A percentile compares a stretch with the other conserved stretches of the same genome.
These are phyloP conservation scores for Tetracentron sinense DNA, from an alignment of 164 flowering plant genomes.

Conservation along the genomic window DNA sequence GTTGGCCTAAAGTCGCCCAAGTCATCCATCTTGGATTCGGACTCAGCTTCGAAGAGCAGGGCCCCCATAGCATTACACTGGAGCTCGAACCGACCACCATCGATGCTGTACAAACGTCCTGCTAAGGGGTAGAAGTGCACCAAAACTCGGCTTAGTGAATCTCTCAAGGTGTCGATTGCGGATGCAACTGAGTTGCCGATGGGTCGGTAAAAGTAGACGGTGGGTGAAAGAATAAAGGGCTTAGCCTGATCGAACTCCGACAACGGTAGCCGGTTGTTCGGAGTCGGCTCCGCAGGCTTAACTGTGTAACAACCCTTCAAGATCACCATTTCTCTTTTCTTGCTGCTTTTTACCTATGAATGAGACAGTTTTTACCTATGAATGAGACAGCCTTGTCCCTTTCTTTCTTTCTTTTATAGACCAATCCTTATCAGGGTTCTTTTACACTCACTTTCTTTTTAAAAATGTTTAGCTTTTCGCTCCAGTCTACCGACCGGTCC, in stretches of 20 bases:
- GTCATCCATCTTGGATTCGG: constrained; percentile 22
- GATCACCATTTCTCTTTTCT: constrained; percentile 2
- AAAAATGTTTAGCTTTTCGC: too few relatives aligned
- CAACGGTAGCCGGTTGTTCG: constrained; percentile 1
- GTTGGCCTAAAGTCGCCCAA: constrained; percentile 22
- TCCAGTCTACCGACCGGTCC: too few relatives aligned
- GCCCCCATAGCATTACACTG: constrained; percentile 43
- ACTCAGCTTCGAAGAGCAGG: constrained; percentile 33
- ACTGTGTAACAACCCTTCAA: constrained; percentile 6
- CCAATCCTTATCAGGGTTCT: too few relatives aligned
- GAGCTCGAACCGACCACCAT: constrained; percentile 37
- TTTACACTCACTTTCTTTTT: too few relatives aligned
- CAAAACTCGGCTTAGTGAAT: constrained; percentile 25
- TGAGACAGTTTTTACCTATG: too few relatives aligned
- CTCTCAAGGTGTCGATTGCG: constrained; percentile 17
- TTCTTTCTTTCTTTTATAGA: too few relatives aligned
- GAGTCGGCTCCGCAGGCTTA: constrained; percentile 15
- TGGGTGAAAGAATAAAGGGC: constrained; percentile 10
- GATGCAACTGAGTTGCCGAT: not conserved
- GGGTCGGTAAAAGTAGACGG: constrained; percentile 25
- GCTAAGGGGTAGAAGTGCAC: constrained; percentile 44
- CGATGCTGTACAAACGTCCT: constrained; percentile 34
- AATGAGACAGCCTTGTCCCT: too few relatives aligned
- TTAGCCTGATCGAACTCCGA: constrained; percentile 13
- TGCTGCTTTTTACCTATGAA: too few relatives aligned